Percentiles rank a stretch among this genome's conserved stretches.
Conservation (phyloP, 106 monocot genomes). For the Agapanthus africanus region DNA sequence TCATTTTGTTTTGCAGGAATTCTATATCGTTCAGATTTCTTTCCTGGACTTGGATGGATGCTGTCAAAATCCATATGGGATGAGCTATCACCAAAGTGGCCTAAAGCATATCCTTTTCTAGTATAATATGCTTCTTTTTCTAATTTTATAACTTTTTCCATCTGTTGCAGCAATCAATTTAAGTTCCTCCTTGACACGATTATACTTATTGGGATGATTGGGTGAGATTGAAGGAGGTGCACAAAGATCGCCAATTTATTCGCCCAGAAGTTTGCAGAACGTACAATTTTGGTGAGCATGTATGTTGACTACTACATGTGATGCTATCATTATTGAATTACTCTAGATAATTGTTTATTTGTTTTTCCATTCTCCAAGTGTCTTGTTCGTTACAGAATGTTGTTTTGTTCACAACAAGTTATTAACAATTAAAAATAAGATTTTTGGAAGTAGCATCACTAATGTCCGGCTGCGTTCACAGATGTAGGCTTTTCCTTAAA, state of each 20-base stretch:
- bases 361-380: background rate
- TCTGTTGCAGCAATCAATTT: too few species aligned
- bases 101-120: constrained; percentile 99
- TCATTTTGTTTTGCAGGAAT: constrained; percentile 42
- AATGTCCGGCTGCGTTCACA: background rate
- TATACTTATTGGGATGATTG: constrained; percentile 99
- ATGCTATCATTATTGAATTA: background rate
- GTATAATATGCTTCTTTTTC: too few species aligned
- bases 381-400: background rate
- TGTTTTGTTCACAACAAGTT: background rate
- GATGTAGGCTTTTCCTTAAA: background rate
- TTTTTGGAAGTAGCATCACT: background rate
- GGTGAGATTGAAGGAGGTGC: constrained; percentile 91
- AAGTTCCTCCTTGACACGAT: constrained; percentile 57
- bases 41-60: constrained; percentile 99
- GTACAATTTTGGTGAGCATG: constrained; percentile 99
- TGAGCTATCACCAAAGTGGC: constrained; percentile 97
- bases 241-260: constrained; percentile 82
- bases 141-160: too few species aligned
- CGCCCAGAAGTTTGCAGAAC: constrained; percentile 97
- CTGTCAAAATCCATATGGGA: constrained; percentile 85
- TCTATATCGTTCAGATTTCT: constrained; percentile 96
- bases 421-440: too few species aligned
- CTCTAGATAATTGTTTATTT: background rate
- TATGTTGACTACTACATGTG: constrained; percentile 11